A percentile compares a stretch with the other conserved stretches of the same genome.
These are phyloP conservation scores for Ophiosphaerella narmari DNA, from an alignment of 2,329 filamentous ascomycete genomes.

Conservation along the genomic window DNA sequence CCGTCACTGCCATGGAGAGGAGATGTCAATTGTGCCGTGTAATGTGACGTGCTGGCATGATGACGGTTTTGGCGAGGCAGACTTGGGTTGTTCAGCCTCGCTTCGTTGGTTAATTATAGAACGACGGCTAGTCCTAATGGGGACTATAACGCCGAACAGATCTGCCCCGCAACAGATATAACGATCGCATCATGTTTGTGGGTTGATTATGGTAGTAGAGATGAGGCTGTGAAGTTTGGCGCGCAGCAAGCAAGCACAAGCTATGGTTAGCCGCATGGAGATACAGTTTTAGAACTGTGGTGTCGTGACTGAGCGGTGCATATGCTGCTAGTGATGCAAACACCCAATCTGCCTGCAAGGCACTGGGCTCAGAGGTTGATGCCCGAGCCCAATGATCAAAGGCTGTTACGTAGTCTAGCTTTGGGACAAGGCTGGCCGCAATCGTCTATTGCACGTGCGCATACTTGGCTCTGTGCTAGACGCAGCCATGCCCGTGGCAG, in stretches of 20 bases:
- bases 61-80: conserved; percentile 25
- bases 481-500: conserved; percentile 13
- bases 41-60: not conserved
- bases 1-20: conserved; percentile 7
- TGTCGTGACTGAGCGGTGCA: not conserved
- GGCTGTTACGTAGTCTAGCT: not conserved
- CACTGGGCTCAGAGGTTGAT: not conserved
- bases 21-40: no score
- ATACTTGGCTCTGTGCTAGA: conserved; percentile 5
- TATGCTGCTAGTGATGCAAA: not conserved
- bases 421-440: not conserved
- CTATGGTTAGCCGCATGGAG: not conserved
- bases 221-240: conserved; percentile 3
- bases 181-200: no score
- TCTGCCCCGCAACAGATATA: conserved; percentile 9
- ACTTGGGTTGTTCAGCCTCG: conserved; percentile 13
- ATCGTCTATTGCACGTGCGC: conserved; percentile 4
- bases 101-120: conserved; percentile 16
- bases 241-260: not conserved
- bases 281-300: not conserved
- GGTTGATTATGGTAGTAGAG: conserved; percentile 7
- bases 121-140: conserved; percentile 11
- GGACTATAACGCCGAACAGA: not conserved
- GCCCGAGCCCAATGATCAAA: not conserved
- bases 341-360: not conserved